phyloP scores from a whole-genome alignment of 2,329 filamentous ascomycete genomes.

The Escovopsis weberi region DNA sequence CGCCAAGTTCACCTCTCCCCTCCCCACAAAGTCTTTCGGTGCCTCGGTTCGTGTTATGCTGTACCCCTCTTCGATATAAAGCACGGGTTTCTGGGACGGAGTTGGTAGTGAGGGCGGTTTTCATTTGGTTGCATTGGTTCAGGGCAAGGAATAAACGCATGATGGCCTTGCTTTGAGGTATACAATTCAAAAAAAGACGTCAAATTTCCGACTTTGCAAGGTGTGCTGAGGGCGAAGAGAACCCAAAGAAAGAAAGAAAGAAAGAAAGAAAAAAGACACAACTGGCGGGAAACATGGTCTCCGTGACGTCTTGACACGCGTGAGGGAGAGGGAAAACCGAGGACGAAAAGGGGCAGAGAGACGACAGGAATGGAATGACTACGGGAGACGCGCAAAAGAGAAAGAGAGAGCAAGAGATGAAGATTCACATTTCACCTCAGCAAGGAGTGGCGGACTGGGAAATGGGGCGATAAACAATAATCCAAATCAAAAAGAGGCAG shows the following conservation, averaged over 20 bases:
- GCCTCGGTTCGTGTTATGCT: conserved; percentile 94
- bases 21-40: conserved; percentile 93
- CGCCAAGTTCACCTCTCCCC: conserved; percentile 92
- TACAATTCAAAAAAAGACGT: conserved; percentile 36
- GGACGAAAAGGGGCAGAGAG: background rate
- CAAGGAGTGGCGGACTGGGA: no score
- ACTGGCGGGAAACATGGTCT: background rate
- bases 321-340: background rate
- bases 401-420: conserved; percentile 8
- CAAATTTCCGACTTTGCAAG: conserved; percentile 21
- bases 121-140: conserved; percentile 44
- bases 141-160: conserved; percentile 41
- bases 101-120: conserved; percentile 50
- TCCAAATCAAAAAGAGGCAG: no score
- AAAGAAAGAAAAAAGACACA: conserved; percentile 2
- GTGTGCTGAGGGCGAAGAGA: conserved; percentile 8
- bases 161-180: conserved; percentile 36
- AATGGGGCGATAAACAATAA: no score
- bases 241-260: conserved; percentile 1
- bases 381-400: conserved; percentile 10
- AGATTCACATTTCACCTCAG: background rate
- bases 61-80: conserved; percentile 96
- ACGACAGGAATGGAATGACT: no score
- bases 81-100: conserved; percentile 34
- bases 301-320: no score